A percentile compares a stretch with the other conserved stretches of the same genome.
These are phyloP conservation scores for Vicia sativa DNA, from an alignment of 306 rosid species.

Conservation along the genomic window DNA sequence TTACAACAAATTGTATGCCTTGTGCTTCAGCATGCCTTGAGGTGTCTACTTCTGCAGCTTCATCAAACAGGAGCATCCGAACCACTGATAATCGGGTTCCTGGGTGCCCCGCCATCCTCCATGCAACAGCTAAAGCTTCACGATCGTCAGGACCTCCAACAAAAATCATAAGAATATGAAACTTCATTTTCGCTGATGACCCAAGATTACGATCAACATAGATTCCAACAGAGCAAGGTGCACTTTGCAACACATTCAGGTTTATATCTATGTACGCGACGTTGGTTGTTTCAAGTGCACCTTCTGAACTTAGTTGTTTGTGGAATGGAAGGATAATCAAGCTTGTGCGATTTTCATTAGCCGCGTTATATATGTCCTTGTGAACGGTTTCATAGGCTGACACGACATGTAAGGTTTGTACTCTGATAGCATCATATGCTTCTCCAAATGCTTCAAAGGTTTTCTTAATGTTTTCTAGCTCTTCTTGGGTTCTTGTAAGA, in stretches of 20 bases:
- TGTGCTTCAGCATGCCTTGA: background rate
- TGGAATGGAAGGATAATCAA: constrained; percentile 48
- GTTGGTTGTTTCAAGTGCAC: constrained; percentile 23
- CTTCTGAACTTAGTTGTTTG: constrained; percentile 23
- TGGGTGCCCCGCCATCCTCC: constrained; percentile 56
- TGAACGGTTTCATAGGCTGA: constrained; percentile 47
- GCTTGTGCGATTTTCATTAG: constrained; percentile 35
- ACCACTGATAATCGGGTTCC: constrained; percentile 42
- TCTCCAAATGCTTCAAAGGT: constrained; percentile 34
- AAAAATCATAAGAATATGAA: constrained; percentile 36
- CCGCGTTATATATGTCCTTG: constrained; percentile 38
- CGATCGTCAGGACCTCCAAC: constrained; percentile 62
- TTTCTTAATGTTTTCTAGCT: constrained; percentile 32
- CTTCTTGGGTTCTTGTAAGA: constrained; percentile 37
- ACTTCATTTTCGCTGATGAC: background rate
- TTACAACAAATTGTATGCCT: constrained; percentile 21
- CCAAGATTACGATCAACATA: constrained; percentile 42
- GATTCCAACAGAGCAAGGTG: constrained; percentile 49
- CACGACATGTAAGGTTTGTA: constrained; percentile 32
- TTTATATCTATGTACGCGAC: constrained; percentile 32
- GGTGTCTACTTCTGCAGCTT: constrained; percentile 32
- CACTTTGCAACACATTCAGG: constrained; percentile 30
- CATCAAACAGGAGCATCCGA: constrained; percentile 40
- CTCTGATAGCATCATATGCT: constrained; percentile 33
- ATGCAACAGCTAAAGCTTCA: constrained; percentile 61